Conservation (phyloP, 345 rosid genomes). For the Noccaea bulbosa region DNA sequence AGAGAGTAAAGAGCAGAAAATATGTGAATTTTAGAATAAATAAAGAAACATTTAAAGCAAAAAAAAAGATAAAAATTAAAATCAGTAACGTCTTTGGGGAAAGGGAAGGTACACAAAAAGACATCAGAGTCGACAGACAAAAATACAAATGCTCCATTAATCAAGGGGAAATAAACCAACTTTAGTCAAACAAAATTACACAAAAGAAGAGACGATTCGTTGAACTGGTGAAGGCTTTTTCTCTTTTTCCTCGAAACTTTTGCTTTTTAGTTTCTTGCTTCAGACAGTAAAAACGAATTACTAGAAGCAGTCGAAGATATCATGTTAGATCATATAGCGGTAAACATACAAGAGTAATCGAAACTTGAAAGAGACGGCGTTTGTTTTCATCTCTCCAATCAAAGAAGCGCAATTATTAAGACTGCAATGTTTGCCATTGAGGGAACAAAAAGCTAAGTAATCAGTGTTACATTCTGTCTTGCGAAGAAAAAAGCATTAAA, state of each 20-base stretch:
- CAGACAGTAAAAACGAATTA: too few species aligned
- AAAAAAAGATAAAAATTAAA: background rate
- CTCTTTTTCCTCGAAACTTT: background rate
- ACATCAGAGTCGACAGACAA: conserved; percentile 8
- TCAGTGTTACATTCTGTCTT: too few species aligned
- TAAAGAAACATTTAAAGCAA: conserved; percentile 9
- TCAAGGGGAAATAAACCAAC: conserved; percentile 11
- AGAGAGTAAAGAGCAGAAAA: conserved; percentile 2
- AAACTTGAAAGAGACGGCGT: background rate
- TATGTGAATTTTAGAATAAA: conserved; percentile 4
- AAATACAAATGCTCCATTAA: background rate
- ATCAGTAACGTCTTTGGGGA: conserved; percentile 1
- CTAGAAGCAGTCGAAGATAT: too few species aligned
- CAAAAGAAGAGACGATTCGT: background rate
- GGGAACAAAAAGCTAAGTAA: conserved; percentile 20
- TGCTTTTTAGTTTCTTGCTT: background rate
- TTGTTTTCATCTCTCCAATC: conserved; percentile 1
- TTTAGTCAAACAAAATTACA: background rate
- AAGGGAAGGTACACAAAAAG: conserved; percentile 10
- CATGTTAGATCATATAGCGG: too few species aligned
- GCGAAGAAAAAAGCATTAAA: background rate
- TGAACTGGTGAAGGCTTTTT: background rate
- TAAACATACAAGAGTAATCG: background rate
- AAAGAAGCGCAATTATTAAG: conserved; percentile 14
- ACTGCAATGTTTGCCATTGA: conserved; percentile 12